Base-by-base conservation (phyloP, 352 stramenopile species). In the Globisporangium splendens region DNA sequence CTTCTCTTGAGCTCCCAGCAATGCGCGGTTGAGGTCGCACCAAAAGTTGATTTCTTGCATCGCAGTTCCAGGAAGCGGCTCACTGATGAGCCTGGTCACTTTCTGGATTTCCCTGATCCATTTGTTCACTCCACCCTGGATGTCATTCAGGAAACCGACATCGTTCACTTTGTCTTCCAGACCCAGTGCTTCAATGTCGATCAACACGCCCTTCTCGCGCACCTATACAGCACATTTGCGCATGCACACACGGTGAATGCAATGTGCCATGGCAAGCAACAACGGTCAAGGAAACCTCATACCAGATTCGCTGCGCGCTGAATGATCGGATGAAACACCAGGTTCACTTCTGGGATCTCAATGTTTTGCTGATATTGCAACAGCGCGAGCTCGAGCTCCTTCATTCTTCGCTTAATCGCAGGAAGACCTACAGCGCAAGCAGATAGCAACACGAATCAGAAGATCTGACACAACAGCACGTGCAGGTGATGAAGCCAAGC, bases 101-200 rank as follows among this genome's bases (percentile, higher is more conserved):
- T 97, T 97, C 62, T 97, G 92, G 46, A 98, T 98, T 65, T 98
- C 93, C 65, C 96, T 97, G 61, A 97, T 96, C 93, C 93, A 98
- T 52, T 93, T 91, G 71, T 94, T 96, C n/a, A 97, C 89, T 33
- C 86, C 83, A 39, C 74, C 83, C 60, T 96, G 87, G 20, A 96
- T 93, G 12, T 88, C 83, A 61, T 96, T 96, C 4, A 96, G 61
- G 59, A 95, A 96, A 0, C 72, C 66, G n/a, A 87, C 71, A 61
- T 96, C 87, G 49, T 89, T 77, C 43, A 96, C 72, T 44, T 91
- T 90, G 7, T 94, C 83, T 60, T 93, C 80, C 7, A 96, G 56
- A 0, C 83, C 86, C 1, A 96, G 69, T 11, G 79, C 76, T 56
- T 95, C 85, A 35, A 96, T 73, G 65, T 96, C 85, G 24, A 94